Conservation (phyloP, 1,284 basidiomycete species). For the Leccinum pachyderme region DNA sequence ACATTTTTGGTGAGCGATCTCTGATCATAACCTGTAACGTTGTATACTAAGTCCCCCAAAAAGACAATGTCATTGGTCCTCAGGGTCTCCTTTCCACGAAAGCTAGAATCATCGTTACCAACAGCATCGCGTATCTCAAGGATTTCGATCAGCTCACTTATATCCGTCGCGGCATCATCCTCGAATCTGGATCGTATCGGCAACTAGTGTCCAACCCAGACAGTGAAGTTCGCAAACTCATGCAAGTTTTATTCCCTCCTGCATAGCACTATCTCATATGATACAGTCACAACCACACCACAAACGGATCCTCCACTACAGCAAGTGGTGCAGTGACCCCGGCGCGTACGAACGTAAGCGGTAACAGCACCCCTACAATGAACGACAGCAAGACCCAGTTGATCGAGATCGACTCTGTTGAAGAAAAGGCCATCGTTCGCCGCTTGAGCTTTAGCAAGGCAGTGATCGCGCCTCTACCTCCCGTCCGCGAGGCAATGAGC, state of each 20-base stretch:
- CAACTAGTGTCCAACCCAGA: conserved; percentile 62
- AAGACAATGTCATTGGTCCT: conserved; percentile 89
- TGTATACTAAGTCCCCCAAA: conserved; percentile 17
- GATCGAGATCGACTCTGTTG: conserved; percentile 17
- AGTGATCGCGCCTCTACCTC: conserved; percentile 34
- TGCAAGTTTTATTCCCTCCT: conserved; percentile 47
- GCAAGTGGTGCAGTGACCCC: conserved; percentile 57
- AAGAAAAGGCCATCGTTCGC: conserved; percentile 22
- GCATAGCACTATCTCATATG: not conserved
- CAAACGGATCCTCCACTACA: conserved; percentile 43
- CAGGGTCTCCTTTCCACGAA: conserved; percentile 82
- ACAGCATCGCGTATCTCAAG: conserved; percentile 82
- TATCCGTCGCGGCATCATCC: conserved; percentile 80
- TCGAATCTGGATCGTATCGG: conserved; percentile 75
- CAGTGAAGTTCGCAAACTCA: conserved; percentile 77
- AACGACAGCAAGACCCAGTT: conserved; percentile 23
- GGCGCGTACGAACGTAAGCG: conserved; percentile 40
- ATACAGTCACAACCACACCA: conserved; percentile 25
- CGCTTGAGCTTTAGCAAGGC: conserved; percentile 51
- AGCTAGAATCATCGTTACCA: conserved; percentile 87
- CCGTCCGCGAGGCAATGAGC: conserved; percentile 37
- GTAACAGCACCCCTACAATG: conserved; percentile 40
- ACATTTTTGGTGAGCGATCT: conserved; percentile 50
- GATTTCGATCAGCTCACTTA: conserved; percentile 81
- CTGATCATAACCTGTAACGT: not conserved